phyloP scores from a whole-genome alignment of 129 eudicot genomes.

The Cynara cardunculus region DNA sequence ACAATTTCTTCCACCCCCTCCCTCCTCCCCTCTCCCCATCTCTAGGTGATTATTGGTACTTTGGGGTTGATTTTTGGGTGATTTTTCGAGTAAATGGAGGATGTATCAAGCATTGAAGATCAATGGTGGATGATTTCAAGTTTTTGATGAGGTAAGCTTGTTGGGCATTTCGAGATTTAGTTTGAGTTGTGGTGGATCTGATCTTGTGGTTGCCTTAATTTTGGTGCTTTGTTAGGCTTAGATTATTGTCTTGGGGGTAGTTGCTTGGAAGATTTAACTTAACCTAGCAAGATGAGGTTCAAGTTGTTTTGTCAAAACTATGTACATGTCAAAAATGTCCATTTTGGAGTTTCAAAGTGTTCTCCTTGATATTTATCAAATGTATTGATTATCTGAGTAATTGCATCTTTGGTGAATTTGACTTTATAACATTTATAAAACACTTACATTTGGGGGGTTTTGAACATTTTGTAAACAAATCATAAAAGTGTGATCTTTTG shows the following conservation, averaged over 20 bases:
- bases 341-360: background rate
- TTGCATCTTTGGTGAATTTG: background rate
- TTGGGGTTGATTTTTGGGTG: background rate
- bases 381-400: background rate
- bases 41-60: background rate
- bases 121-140: background rate
- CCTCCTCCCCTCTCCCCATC: no score
- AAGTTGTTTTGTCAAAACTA: background rate
- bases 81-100: background rate
- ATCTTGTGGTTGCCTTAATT: background rate
- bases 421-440: no score
- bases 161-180: background rate
- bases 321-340: background rate
- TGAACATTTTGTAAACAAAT: no score
- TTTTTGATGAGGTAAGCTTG: background rate
- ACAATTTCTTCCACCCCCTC: no score
- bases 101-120: background rate
- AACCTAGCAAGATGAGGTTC: background rate
- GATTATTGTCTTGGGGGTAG: background rate
- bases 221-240: background rate
- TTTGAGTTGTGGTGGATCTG: background rate
- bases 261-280: no score
- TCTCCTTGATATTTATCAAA: no score
- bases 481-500: background rate
- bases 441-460: background rate